Conservation (phyloP, 1,139 yeast genomes). For the Protomyces macrosporus region DNA sequence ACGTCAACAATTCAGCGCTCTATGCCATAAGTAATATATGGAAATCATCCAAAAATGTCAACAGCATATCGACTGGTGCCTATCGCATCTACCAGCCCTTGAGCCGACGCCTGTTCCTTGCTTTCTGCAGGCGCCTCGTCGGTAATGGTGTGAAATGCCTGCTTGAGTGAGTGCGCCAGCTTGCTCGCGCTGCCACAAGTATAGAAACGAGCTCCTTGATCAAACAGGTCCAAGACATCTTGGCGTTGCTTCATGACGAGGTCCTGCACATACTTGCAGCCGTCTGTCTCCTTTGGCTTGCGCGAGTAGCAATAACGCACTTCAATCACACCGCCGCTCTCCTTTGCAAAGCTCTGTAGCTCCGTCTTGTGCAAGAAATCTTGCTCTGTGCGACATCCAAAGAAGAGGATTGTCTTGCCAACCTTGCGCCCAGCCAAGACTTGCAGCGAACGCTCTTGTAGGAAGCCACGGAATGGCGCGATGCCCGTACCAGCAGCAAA, state of each 20-base stretch:
- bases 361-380: constrained; percentile 32
- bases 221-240: constrained; percentile 2
- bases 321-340: not conserved
- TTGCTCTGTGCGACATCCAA: constrained; percentile 67
- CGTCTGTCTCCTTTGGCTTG: constrained; percentile 1
- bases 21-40: too few relatives aligned
- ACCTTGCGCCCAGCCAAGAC: constrained; percentile 50
- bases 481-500: constrained; percentile 60
- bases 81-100: constrained; percentile 8
- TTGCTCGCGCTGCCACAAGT: constrained; percentile 25
- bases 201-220: constrained; percentile 12
- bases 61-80: constrained; percentile 20
- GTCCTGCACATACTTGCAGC: constrained; percentile 19
- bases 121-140: not conserved
- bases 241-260: constrained; percentile 4
- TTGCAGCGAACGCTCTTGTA: constrained; percentile 71
- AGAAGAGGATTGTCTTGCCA: constrained; percentile 74
- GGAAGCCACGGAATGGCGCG: constrained; percentile 94
- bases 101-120: not conserved
- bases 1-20: too few relatives aligned
- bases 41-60: constrained; percentile 10
- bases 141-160: constrained; percentile 14
- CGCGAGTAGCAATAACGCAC: constrained; percentile 11
- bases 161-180: constrained; percentile 16
- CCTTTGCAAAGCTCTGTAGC: constrained; percentile 25